Conservation (phyloP, 2,329 filamentous ascomycete genomes). For the Periconia sp. region DNA sequence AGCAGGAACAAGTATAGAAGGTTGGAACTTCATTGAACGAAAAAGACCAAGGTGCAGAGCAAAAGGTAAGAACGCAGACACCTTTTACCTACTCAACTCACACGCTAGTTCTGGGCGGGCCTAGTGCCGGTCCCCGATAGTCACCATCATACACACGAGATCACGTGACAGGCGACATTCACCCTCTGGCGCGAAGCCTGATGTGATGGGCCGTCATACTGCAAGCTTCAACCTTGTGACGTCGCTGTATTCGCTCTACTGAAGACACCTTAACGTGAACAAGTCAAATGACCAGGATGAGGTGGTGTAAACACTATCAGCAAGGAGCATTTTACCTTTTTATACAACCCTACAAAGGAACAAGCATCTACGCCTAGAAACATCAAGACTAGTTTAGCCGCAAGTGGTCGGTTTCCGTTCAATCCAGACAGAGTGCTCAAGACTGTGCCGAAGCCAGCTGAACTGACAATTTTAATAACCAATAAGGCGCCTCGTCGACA, state of each 20-base stretch:
- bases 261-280: constrained; percentile 15
- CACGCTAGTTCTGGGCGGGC: too few species aligned
- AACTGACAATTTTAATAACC: constrained; percentile 21
- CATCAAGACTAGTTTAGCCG: constrained; percentile 31
- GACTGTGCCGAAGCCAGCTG: constrained; percentile 26
- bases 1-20: too few species aligned
- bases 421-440: constrained; percentile 37
- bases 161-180: too few species aligned
- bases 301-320: constrained; percentile 16
- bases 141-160: too few species aligned
- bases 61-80: too few species aligned
- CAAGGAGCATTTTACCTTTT: constrained; percentile 18
- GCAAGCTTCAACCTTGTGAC: constrained; percentile 6
- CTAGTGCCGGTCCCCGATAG: too few species aligned
- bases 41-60: too few species aligned
- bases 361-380: constrained; percentile 33
- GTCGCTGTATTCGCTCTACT: constrained; percentile 13
- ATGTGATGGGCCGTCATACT: too few species aligned
- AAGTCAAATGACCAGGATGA: constrained; percentile 16
- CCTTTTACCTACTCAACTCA: too few species aligned
- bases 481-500: constrained; percentile 20
- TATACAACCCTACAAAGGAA: constrained; percentile 27
- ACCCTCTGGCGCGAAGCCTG: too few species aligned
- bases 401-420: constrained; percentile 32
- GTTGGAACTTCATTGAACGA: too few species aligned